These are phyloP conservation scores for Phytophthora pini DNA, from an alignment of 352 stramenopile species.

Conservation along the genomic window DNA sequence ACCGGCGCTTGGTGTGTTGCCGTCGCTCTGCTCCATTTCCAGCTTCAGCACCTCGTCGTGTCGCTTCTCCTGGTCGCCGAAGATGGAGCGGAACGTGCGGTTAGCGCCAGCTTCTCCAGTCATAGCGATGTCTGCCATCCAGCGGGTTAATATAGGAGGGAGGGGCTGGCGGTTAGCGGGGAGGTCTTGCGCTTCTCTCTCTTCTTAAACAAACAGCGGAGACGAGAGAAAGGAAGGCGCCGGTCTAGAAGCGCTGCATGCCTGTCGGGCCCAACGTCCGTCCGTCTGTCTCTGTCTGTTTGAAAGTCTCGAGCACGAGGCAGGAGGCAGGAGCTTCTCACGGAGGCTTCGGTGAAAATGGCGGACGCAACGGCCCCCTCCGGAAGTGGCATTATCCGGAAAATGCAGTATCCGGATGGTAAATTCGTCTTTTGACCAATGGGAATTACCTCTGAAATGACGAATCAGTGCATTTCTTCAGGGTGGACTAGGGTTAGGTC, in stretches of 20 bases:
- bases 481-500: slow-evolving; percentile 10
- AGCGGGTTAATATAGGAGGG: slow-evolving; percentile 7
- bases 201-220: slow-evolving; percentile 25
- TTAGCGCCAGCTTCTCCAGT: slow-evolving; percentile 57
- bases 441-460: not conserved
- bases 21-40: slow-evolving; percentile 27
- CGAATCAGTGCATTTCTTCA: slow-evolving; percentile 13
- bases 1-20: not conserved
- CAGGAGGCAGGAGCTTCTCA: slow-evolving; percentile 22
- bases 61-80: slow-evolving; percentile 34
- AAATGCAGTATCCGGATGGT: not conserved
- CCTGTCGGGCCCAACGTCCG: slow-evolving; percentile 34
- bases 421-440: slow-evolving; percentile 28
- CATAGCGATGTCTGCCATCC: slow-evolving; percentile 50
- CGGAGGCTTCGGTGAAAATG: slow-evolving; percentile 37
- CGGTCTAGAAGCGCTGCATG: slow-evolving; percentile 50
- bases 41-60: slow-evolving; percentile 33
- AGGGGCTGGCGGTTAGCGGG: not conserved
- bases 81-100: slow-evolving; percentile 81
- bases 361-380: slow-evolving; percentile 37
- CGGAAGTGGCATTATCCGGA: not conserved
- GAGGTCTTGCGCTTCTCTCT: slow-evolving; percentile 15
- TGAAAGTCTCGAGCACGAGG: slow-evolving; percentile 13
- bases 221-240: slow-evolving; percentile 40
- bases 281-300: slow-evolving; percentile 29